These are phyloP conservation scores for Vicia sativa DNA, from an alignment of 306 rosid species.

Conservation along the genomic window DNA sequence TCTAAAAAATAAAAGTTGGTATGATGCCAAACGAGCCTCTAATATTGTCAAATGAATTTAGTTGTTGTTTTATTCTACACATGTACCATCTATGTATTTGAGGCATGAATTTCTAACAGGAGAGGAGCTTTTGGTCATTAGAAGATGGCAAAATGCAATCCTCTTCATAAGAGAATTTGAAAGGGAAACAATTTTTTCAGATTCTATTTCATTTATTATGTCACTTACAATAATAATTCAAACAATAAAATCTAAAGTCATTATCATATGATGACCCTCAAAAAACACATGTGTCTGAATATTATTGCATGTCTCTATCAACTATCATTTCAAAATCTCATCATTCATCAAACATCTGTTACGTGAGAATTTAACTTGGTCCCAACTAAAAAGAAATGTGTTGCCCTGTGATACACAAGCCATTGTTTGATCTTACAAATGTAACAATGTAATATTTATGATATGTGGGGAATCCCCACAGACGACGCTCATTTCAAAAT, in stretches of 20 bases:
- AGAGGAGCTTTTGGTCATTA: background rate
- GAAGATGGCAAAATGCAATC: slow-evolving; percentile 1
- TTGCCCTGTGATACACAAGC: background rate
- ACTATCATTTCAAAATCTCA: background rate
- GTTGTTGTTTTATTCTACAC: slow-evolving; percentile 8
- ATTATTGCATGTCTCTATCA: background rate
- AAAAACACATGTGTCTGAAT: background rate
- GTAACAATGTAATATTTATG: background rate
- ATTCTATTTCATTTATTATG: background rate
- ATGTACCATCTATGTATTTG: background rate
- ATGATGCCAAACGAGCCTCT: background rate
- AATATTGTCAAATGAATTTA: background rate
- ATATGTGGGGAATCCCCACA: background rate
- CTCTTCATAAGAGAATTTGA: background rate
- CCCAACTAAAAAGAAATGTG: background rate
- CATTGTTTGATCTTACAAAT: background rate
- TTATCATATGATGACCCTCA: background rate
- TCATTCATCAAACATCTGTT: background rate
- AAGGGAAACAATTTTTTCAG: background rate
- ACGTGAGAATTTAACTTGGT: background rate
- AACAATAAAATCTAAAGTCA: background rate
- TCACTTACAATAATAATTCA: background rate
- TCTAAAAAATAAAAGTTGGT: background rate
- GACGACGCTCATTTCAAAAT: background rate
- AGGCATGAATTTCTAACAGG: too few species aligned